phyloP scores from a whole-genome alignment of 2,329 filamentous ascomycete genomes.

The Colletotrichum brevisporum region DNA sequence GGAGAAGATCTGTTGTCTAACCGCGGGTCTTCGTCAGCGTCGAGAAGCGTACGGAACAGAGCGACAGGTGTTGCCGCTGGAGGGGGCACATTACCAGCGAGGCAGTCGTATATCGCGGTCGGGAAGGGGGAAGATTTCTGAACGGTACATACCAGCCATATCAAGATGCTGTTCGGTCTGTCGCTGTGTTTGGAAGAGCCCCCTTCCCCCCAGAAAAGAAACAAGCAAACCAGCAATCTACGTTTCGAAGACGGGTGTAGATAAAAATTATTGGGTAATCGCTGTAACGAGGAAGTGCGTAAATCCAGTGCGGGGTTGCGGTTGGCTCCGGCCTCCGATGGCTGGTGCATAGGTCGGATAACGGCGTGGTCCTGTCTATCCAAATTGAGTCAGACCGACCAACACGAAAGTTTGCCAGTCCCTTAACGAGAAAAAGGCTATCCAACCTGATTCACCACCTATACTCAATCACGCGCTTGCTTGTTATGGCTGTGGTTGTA shows the following conservation, averaged over 20 bases:
- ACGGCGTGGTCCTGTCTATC: conserved; percentile 19
- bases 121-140: conserved; percentile 22
- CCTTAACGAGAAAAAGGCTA: no score
- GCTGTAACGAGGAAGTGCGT: conserved; percentile 1
- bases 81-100: conserved; percentile 37
- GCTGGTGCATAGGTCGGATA: not conserved
- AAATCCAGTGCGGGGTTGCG: conserved; percentile 13
- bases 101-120: conserved; percentile 1
- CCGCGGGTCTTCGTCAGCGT: conserved; percentile 13
- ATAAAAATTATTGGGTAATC: conserved; percentile 29
- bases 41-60: not conserved
- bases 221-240: not conserved
- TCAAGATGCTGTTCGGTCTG: conserved; percentile 13
- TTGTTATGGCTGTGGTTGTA: no score
- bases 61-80: not conserved
- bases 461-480: no score
- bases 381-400: not conserved
- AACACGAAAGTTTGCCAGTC: no score
- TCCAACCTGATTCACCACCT: no score
- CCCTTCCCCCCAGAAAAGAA: conserved; percentile 26
- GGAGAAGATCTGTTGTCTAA: conserved; percentile 18
- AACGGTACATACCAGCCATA: conserved; percentile 42
- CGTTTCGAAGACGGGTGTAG: not conserved
- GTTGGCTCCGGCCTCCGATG: conserved; percentile 33
- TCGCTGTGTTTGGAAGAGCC: conserved; percentile 4